Evolutionary conservation across 768 basidiomycete species (phyloP).

Genomic region (Russula dissimulans): DNA sequence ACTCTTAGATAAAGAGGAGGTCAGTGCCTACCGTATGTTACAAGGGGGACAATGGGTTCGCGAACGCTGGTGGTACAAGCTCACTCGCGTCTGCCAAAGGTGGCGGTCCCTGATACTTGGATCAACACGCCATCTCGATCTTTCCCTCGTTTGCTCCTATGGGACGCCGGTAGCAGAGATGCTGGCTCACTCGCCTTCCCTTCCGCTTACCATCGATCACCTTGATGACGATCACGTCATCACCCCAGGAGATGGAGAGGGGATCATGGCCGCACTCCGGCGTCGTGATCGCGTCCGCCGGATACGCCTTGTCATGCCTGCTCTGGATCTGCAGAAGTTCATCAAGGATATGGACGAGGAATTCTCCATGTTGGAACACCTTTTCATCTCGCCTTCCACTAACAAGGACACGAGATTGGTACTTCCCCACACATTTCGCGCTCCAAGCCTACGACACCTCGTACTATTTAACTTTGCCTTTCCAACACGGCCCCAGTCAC

Average conservation of each 20-base stretch:
- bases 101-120: background rate
- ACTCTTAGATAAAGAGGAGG: background rate
- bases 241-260: background rate
- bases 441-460: too few relatives aligned
- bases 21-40: background rate
- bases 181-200: background rate
- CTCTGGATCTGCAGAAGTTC: too few relatives aligned
- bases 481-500: background rate
- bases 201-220: background rate
- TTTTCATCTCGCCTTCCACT: too few relatives aligned
- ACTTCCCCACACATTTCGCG: too few relatives aligned
- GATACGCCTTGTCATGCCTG: too few relatives aligned
- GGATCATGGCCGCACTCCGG: background rate
- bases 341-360: too few relatives aligned
- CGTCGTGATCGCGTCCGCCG: background rate
- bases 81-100: background rate
- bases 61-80: background rate
- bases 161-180: background rate
- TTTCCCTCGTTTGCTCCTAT: background rate
- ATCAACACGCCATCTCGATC: background rate
- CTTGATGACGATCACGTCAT: background rate
- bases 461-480: too few relatives aligned
- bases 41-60: background rate
- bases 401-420: too few relatives aligned
- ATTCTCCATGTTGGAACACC: too few relatives aligned